Evolutionary conservation across 2,329 filamentous ascomycete genomes (phyloP).

Genomic region (Tolypocladium sp.): DNA sequence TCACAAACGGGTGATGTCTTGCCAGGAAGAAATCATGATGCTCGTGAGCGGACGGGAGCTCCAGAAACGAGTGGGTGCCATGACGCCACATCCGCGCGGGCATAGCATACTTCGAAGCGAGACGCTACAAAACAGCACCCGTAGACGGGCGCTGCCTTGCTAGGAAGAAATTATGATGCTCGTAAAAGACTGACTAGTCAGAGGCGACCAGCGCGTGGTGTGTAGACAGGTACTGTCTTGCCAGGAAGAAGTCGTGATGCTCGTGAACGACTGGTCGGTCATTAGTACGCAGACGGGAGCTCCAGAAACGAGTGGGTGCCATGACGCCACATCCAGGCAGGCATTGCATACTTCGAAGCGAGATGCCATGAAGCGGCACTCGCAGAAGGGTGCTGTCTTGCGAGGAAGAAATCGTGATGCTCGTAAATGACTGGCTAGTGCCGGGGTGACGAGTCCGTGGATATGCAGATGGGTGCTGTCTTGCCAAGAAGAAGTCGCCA

Average conservation of each 20-base stretch:
- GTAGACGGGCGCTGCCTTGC: conserved; percentile 81
- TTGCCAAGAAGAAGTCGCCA: conserved; percentile 78
- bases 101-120: conserved; percentile 82
- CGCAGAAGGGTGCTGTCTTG: conserved; percentile 76
- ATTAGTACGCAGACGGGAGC: too few relatives aligned
- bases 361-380: conserved; percentile 57
- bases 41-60: conserved; percentile 21
- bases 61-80: conserved; percentile 37
- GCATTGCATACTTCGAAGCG: conserved; percentile 81
- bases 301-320: conserved; percentile 37
- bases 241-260: conserved; percentile 79
- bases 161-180: conserved; percentile 80
- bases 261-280: conserved; percentile 22
- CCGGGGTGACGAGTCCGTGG: too few relatives aligned
- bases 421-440: conserved; percentile 21
- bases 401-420: conserved; percentile 79
- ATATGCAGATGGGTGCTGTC: conserved; percentile 61
- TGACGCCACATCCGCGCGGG: conserved; percentile 90
- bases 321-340: conserved; percentile 86
- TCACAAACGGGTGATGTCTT: conserved; percentile 75
- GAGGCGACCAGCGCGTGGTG: too few relatives aligned
- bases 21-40: conserved; percentile 83
- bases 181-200: too few relatives aligned
- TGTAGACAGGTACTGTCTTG: conserved; percentile 66
- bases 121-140: conserved; percentile 51